Percentiles rank a stretch among this genome's conserved stretches.
Conservation (phyloP, 148 eudicot genomes). For the Heliosperma pusillum region DNA sequence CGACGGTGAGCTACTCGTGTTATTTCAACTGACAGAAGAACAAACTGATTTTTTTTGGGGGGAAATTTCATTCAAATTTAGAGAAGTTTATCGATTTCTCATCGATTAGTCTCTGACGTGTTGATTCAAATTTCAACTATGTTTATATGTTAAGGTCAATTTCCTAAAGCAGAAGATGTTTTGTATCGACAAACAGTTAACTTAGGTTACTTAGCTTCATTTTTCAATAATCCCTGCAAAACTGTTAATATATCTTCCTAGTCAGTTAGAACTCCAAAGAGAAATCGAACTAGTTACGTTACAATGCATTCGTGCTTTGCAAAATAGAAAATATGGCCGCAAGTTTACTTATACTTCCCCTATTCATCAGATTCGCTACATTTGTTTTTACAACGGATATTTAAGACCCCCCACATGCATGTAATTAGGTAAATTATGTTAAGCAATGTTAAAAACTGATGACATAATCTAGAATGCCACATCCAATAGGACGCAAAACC, state of each 20-base stretch:
- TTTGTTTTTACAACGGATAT: too few relatives aligned
- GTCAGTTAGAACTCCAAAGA: background rate
- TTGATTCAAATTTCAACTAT: background rate
- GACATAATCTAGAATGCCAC: too few relatives aligned
- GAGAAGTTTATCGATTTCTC: background rate
- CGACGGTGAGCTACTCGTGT: background rate
- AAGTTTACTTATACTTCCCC: too few relatives aligned
- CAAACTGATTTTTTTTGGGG: background rate
- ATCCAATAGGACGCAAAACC: background rate
- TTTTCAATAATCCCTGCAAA: background rate
- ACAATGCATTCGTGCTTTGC: too few relatives aligned
- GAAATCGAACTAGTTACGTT: background rate
- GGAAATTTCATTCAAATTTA: background rate
- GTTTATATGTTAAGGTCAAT: background rate
- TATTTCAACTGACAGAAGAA: slow-evolving; percentile 3
- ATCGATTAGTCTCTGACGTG: background rate
- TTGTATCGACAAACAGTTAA: background rate
- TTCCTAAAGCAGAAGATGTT: background rate
- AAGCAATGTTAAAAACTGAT: too few relatives aligned
- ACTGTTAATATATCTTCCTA: background rate
- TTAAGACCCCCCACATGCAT: too few relatives aligned
- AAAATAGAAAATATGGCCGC: too few relatives aligned
- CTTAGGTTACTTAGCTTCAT: background rate
- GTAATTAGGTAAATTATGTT: too few relatives aligned
- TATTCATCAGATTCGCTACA: too few relatives aligned